These are phyloP conservation scores for Rheum nobile DNA, from an alignment of 148 eudicot species.

Conservation along the genomic window DNA sequence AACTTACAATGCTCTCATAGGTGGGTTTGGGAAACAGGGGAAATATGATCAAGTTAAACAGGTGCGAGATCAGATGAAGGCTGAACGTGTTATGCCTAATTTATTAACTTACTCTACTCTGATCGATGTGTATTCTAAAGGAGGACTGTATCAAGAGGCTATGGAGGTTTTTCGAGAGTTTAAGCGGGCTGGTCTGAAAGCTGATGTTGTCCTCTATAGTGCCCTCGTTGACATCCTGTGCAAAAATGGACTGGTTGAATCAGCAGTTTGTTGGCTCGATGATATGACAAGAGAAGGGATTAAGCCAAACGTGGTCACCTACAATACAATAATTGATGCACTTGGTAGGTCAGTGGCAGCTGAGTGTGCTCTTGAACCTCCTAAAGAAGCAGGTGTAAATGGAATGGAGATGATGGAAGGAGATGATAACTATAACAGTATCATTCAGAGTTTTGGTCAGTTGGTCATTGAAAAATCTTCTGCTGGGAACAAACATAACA, in stretches of 20 bases:
- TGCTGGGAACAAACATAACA: conserved; percentile 24
- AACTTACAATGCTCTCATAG: conserved; percentile 80
- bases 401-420: conserved; percentile 20
- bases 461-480: conserved; percentile 42
- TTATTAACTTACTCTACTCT: conserved; percentile 76
- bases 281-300: conserved; percentile 95
- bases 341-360: conserved; percentile 56
- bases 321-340: conserved; percentile 90
- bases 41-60: conserved; percentile 67
- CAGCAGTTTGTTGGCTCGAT: conserved; percentile 63
- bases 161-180: conserved; percentile 63
- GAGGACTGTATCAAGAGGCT: conserved; percentile 66
- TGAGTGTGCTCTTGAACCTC: conserved; percentile 17
- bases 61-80: conserved; percentile 59
- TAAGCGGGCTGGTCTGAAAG: conserved; percentile 70
- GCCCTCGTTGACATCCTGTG: conserved; percentile 82
- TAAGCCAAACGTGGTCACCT: conserved; percentile 84
- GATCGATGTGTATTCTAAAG: conserved; percentile 75
- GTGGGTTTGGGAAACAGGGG: conserved; percentile 97
- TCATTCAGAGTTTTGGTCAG: conserved; percentile 60
- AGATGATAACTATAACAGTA: conserved; percentile 32
- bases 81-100: conserved; percentile 48
- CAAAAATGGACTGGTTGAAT: conserved; percentile 79
- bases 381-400: conserved; percentile 16
- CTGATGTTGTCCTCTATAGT: conserved; percentile 92